phyloP scores from a whole-genome alignment of 2,329 filamentous ascomycete genomes.

The Paraconiothyrium brasiliense region DNA sequence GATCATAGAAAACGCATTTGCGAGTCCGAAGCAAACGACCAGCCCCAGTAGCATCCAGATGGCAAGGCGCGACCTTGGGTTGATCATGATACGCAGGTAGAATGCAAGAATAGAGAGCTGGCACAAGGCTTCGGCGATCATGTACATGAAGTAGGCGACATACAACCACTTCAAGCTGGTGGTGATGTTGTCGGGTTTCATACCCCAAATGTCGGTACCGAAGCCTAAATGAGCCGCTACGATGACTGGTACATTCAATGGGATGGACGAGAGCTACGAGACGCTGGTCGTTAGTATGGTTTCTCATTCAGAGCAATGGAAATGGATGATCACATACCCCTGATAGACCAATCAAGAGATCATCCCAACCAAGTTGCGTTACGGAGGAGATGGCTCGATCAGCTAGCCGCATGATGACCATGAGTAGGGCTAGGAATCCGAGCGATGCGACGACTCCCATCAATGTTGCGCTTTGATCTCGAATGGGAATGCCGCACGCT shows the following conservation, averaged over 20 bases:
- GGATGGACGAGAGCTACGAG: conserved; percentile 32
- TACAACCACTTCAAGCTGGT: conserved; percentile 39
- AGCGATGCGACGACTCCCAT: conserved; percentile 34
- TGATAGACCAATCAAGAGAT: conserved; percentile 40
- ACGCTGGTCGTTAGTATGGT: conserved; percentile 9
- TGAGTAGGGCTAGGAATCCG: conserved; percentile 34
- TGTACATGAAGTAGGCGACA: conserved; percentile 44
- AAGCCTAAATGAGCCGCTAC: conserved; percentile 38
- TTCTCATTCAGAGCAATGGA: background rate
- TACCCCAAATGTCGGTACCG: conserved; percentile 43
- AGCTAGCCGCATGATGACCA: conserved; percentile 38
- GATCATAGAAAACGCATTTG: conserved; percentile 40
- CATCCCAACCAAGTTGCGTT: conserved; percentile 41
- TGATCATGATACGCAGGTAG: conserved; percentile 43
- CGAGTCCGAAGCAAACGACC: conserved; percentile 36
- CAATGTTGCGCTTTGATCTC: conserved; percentile 30
- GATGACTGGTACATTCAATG: conserved; percentile 38
- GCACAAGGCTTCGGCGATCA: conserved; percentile 35
- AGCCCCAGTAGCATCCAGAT: conserved; percentile 34
- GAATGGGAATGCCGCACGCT: conserved; percentile 37
- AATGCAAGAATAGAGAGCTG: conserved; percentile 45
- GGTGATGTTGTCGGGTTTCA: conserved; percentile 38
- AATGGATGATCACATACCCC: conserved; percentile 29
- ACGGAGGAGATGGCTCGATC: conserved; percentile 35
- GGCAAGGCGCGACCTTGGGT: conserved; percentile 24